Percentiles rank a stretch among this genome's conserved stretches.
Evolutionary conservation across 805 yeast species (phyloP).

Genomic region (Sugiyamaella boreocaroliniensis): DNA sequence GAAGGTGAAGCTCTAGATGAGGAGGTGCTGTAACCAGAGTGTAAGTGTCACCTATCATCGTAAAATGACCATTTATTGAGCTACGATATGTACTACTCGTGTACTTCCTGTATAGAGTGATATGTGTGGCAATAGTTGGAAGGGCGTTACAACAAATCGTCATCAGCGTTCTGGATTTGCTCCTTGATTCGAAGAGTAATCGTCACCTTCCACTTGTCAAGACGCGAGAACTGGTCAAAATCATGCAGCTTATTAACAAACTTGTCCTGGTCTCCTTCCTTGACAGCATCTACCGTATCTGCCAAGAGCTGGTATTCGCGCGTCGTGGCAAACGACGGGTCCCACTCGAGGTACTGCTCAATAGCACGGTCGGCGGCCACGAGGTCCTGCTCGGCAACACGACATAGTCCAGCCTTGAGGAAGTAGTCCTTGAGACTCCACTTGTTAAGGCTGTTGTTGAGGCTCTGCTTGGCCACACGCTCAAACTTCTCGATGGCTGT

Average conservation of each 20-base stretch:
- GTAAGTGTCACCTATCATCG: too few relatives aligned
- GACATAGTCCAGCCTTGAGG: conserved; percentile 73
- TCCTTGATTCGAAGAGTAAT: conserved; percentile 76
- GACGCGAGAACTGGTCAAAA: conserved; percentile 78
- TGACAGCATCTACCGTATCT: conserved; percentile 65
- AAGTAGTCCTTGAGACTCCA: conserved; percentile 94
- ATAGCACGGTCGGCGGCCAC: conserved; percentile 78
- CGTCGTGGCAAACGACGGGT: conserved; percentile 58
- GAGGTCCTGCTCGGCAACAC: conserved; percentile 72
- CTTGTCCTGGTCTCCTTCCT: conserved; percentile 70
- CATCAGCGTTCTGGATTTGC: conserved; percentile 63
- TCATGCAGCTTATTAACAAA: conserved; percentile 70
- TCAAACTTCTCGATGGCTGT: conserved; percentile 76
- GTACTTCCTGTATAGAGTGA: neutral
- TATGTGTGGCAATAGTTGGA: too few relatives aligned
- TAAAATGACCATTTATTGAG: too few relatives aligned
- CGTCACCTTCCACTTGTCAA: conserved; percentile 87
- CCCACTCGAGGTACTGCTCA: conserved; percentile 59
- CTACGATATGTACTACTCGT: too few relatives aligned
- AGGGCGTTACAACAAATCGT: conserved; percentile 36
- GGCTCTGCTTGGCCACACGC: conserved; percentile 64
- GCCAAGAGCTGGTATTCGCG: conserved; percentile 67
- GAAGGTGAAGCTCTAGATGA: too few relatives aligned
- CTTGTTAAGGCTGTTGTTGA: conserved; percentile 67
- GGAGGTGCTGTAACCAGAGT: too few relatives aligned